Evolutionary conservation across 257 asterid genomes (phyloP).

Genomic region (Gentiana macrophylla): DNA sequence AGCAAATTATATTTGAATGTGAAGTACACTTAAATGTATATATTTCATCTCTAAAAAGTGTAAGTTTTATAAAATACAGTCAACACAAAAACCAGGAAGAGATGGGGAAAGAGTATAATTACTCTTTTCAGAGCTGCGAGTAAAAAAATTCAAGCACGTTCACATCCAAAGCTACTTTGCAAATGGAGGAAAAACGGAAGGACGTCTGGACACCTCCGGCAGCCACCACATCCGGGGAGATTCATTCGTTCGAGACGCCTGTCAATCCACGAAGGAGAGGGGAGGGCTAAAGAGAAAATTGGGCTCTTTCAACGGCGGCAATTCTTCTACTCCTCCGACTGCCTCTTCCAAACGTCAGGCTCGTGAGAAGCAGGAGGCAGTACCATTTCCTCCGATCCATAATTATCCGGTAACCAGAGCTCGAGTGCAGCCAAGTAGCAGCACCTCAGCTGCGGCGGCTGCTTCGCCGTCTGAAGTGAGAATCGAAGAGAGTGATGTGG

Average conservation of each 20-base stretch:
- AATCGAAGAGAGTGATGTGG: slow-evolving; percentile 32
- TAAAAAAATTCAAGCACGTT: no score
- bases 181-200: slow-evolving; percentile 76
- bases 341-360: slow-evolving; percentile 75
- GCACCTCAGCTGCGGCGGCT: slow-evolving; percentile 10
- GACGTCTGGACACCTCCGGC: slow-evolving; percentile 56
- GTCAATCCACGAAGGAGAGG: slow-evolving; percentile 63
- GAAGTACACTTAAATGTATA: no score
- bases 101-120: no score
- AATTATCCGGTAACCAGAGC: slow-evolving; percentile 94
- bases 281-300: slow-evolving; percentile 79
- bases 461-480: slow-evolving; percentile 12
- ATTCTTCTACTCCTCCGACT: slow-evolving; percentile 39
- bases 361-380: slow-evolving; percentile 62
- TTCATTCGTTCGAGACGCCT: slow-evolving; percentile 40
- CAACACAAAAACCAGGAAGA: no score
- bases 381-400: slow-evolving; percentile 78
- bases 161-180: no score
- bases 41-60: no score
- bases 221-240: slow-evolving; percentile 22
- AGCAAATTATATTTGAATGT: no score
- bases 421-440: slow-evolving; percentile 60
- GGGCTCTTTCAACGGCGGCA: slow-evolving; percentile 44
- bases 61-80: no score
- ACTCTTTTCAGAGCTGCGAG: no score